phyloP scores from a whole-genome alignment of 1,284 basidiomycete species.

The Tylopilus orsonianus region DNA sequence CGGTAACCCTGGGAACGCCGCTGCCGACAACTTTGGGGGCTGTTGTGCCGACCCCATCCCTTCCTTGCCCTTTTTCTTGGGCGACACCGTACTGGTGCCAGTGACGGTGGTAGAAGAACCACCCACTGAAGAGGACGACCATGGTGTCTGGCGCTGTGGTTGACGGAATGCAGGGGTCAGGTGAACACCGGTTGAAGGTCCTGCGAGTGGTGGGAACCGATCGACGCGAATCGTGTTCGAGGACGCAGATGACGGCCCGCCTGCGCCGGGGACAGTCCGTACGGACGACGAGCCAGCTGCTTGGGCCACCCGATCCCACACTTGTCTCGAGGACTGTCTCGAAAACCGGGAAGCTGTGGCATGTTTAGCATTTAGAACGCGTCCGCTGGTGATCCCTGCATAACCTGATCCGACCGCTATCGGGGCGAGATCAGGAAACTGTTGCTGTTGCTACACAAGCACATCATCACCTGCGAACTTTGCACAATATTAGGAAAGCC shows the following conservation, averaged over 20 bases:
- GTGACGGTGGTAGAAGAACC: slow-evolving; percentile 7
- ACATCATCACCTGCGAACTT: not conserved
- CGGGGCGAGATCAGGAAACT: slow-evolving; percentile 79
- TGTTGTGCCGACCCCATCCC: not conserved
- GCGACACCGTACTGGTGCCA: not conserved
- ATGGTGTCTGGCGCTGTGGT: slow-evolving; percentile 52
- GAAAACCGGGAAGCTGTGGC: slow-evolving; percentile 61
- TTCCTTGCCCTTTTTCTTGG: slow-evolving; percentile 19
- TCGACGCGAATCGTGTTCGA: slow-evolving; percentile 27
- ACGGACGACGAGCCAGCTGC: slow-evolving; percentile 64
- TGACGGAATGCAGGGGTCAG: too few species aligned
- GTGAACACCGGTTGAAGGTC: slow-evolving; percentile 27
- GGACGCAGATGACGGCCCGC: slow-evolving; percentile 17
- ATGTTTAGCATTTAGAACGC: slow-evolving; percentile 82
- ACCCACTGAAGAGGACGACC: slow-evolving; percentile 42
- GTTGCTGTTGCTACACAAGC: slow-evolving; percentile 65
- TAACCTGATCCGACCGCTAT: slow-evolving; percentile 63
- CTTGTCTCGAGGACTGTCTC: slow-evolving; percentile 58
- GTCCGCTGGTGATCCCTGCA: slow-evolving; percentile 76
- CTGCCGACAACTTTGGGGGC: slow-evolving; percentile 50
- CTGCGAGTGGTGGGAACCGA: slow-evolving; percentile 48
- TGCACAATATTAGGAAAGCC: not conserved
- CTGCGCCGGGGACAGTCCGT: slow-evolving; percentile 32
- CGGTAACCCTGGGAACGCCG: slow-evolving; percentile 75
- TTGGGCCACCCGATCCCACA: slow-evolving; percentile 87